phyloP scores from a whole-genome alignment of 306 rosid species.

The Myrica gale region DNA sequence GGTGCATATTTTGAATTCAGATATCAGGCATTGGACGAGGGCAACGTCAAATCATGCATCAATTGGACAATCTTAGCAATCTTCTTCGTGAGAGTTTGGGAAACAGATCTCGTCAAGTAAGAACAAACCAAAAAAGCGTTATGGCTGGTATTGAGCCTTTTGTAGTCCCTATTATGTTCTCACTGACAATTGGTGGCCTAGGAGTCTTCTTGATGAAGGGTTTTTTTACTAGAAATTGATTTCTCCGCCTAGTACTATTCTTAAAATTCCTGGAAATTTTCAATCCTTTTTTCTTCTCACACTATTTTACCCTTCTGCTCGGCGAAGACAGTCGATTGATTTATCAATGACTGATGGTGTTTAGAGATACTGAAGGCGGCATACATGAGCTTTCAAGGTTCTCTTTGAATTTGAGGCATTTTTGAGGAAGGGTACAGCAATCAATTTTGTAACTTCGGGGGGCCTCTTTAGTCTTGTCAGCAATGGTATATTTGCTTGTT shows the following conservation, averaged over 20 bases:
- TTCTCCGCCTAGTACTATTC: conserved; percentile 5
- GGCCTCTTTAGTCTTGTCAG: conserved; percentile 11
- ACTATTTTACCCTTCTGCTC: conserved; percentile 39
- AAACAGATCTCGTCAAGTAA: conserved; percentile 49
- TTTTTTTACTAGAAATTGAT: conserved; percentile 48
- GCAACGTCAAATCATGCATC: conserved; percentile 84
- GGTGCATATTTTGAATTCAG: conserved; percentile 36
- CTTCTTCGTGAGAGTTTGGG: conserved; percentile 54
- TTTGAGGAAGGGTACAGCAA: conserved; percentile 28
- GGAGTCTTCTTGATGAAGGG: conserved; percentile 69
- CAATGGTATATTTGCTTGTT: not conserved
- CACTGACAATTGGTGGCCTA: conserved; percentile 60
- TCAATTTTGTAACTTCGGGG: conserved; percentile 38
- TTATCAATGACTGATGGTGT: conserved; percentile 25
- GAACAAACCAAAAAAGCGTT: conserved; percentile 47
- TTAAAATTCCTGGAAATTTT: not conserved
- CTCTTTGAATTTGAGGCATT: conserved; percentile 35
- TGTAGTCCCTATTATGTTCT: conserved; percentile 39
- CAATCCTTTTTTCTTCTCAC: not conserved
- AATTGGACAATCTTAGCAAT: conserved; percentile 69
- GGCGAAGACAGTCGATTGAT: conserved; percentile 38
- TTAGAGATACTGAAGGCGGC: conserved; percentile 32
- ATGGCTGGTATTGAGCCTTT: conserved; percentile 34
- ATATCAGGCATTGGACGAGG: conserved; percentile 59
- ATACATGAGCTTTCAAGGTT: conserved; percentile 23